phyloP scores from a whole-genome alignment of 805 yeast genomes.

The Metschnikowia baotianmanensis region DNA sequence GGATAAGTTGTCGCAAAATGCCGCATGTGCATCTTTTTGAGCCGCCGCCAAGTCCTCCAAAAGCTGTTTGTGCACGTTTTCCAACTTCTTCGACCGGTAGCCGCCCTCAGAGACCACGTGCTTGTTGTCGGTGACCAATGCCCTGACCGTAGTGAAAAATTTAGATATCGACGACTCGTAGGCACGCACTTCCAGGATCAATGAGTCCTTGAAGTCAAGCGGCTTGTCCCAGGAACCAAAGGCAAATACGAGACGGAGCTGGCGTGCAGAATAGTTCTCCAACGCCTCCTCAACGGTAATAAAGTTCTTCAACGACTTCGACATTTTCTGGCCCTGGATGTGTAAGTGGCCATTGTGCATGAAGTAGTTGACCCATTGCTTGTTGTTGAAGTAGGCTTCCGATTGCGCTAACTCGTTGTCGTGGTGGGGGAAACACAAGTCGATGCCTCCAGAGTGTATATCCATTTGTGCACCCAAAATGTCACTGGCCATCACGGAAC shows the following conservation, averaged over 20 bases:
- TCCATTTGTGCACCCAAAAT: slow-evolving; percentile 82
- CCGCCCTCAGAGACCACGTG: slow-evolving; percentile 42
- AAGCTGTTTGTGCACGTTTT: slow-evolving; percentile 53
- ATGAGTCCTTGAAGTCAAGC: slow-evolving; percentile 83
- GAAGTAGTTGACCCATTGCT: slow-evolving; percentile 97
- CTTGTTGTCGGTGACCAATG: slow-evolving; percentile 65
- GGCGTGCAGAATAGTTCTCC: slow-evolving; percentile 66
- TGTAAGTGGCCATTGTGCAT: slow-evolving; percentile 97
- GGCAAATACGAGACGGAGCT: slow-evolving; percentile 87
- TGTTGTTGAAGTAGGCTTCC: slow-evolving; percentile 85
- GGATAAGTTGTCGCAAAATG: slow-evolving; percentile 86
- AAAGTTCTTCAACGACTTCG: slow-evolving; percentile 90
- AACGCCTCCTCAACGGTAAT: slow-evolving; percentile 93
- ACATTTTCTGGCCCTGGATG: slow-evolving; percentile 98
- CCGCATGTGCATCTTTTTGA: slow-evolving; percentile 61
- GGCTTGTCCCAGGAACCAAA: slow-evolving; percentile 90
- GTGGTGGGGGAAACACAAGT: slow-evolving; percentile 97
- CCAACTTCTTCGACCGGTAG: slow-evolving; percentile 56
- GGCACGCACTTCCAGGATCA: slow-evolving; percentile 73
- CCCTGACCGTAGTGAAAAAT: slow-evolving; percentile 85
- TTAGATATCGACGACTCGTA: slow-evolving; percentile 73
- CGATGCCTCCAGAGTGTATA: slow-evolving; percentile 96
- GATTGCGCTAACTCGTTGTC: slow-evolving; percentile 97
- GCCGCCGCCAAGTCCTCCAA: slow-evolving; percentile 47
- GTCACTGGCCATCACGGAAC: slow-evolving; percentile 97